These are phyloP conservation scores for Monosporascus ibericus DNA, from an alignment of 2,329 filamentous ascomycete genomes.

Conservation along the genomic window DNA sequence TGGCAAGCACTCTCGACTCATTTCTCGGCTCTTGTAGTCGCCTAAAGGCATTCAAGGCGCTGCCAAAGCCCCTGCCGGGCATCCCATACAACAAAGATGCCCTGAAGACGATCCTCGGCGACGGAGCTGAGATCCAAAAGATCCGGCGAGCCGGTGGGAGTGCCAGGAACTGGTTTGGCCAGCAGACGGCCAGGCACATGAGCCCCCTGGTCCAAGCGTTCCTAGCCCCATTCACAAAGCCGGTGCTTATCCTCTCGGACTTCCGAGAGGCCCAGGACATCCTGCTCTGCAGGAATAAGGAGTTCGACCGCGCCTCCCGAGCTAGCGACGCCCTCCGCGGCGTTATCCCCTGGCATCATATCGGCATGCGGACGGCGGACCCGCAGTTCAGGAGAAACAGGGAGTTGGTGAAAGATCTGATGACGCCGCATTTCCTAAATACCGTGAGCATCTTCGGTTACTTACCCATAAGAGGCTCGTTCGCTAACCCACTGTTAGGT, in stretches of 20 bases:
- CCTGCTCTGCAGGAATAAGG: slow-evolving; percentile 21
- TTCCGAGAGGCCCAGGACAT: slow-evolving; percentile 29
- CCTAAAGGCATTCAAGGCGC: not conserved
- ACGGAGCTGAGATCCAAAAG: slow-evolving; percentile 13
- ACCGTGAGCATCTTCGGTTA: slow-evolving; percentile 1
- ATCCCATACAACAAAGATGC: slow-evolving; percentile 21
- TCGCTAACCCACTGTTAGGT: slow-evolving; percentile 15
- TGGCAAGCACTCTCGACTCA: too few relatives aligned
- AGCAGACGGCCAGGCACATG: slow-evolving; percentile 7
- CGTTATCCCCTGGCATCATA: slow-evolving; percentile 23
- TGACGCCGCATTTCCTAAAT: slow-evolving; percentile 30
- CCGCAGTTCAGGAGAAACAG: slow-evolving; percentile 27
- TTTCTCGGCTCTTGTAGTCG: too few relatives aligned
- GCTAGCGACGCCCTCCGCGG: slow-evolving; percentile 12
- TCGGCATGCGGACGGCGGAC: slow-evolving; percentile 26
- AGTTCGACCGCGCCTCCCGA: slow-evolving; percentile 26
- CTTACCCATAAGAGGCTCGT: not conserved
- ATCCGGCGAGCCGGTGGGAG: slow-evolving; percentile 5
- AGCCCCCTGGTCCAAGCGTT: slow-evolving; percentile 29
- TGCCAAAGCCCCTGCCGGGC: slow-evolving; percentile 23
- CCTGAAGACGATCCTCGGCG: slow-evolving; percentile 14
- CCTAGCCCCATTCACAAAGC: slow-evolving; percentile 24
- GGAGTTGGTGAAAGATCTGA: slow-evolving; percentile 29
- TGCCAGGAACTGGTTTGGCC: slow-evolving; percentile 8
- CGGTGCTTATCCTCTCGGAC: slow-evolving; percentile 26